Evolutionary conservation across 1,284 basidiomycete genomes (phyloP), one percentile per base, ranked within the genome.

Genomic region (Ganoderma lingzhi): DNA sequence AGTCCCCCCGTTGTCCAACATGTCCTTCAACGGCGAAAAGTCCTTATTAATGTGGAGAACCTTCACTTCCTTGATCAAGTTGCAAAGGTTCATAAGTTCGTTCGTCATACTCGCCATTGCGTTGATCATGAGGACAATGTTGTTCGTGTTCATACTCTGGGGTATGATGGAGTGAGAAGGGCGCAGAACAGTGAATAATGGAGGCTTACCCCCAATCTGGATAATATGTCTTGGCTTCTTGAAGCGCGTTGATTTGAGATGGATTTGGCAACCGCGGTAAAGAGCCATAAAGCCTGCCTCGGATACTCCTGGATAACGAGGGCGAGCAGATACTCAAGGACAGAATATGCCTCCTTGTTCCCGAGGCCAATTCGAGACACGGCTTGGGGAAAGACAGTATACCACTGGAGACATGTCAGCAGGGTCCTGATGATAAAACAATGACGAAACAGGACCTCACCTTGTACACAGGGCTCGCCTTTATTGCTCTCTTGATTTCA

Each of bases 321-420:
- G 12, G 84, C 81, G 71, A 99, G 95, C 51, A 99, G 87, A 67
- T 82, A 84, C 1, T 89, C 85, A 19, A 99, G 82, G 17, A 91
- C 82, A 0, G 80, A 79, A 77, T 89, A 93, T 1, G 97, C 93
- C 1, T 85, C 85, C n/a, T 82, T 76, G 76, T 95, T 93, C 19
- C 82, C 83, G 76, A 99, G 96, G 23, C 93, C 93, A 44, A 99
- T 93, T 10, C 98, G 90, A 32, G 98, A 99, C 12, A 98, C 95
- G 68, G 99, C 94, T 84, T 99, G 98, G 8, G 98, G 96, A 73
- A 99, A 96, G 0, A 97, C 97, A 0, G 95, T 97, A 73, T 94
- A 94, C 95, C 97, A 99, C 96, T 98, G 75, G 17, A 65, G 39
- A n/a, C 35, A 56, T 51, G 63, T 70, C 6, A 45, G 41, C 64